Evolutionary conservation across 257 asterid species (phyloP), one percentile per base, ranked within the genome.

Genomic region (Rauvolfia tetraphylla): DNA sequence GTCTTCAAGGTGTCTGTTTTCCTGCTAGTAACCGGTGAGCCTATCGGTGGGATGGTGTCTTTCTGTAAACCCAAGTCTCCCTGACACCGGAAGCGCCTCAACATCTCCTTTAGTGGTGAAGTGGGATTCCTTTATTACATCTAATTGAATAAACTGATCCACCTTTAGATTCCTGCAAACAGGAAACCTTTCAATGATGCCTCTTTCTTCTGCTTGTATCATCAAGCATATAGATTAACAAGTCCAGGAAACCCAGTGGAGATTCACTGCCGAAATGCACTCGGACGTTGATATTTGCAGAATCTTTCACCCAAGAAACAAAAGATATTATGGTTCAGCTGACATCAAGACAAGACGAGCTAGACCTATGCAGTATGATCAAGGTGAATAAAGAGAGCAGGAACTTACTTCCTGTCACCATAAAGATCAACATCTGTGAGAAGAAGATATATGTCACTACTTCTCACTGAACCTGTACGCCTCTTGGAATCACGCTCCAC

Each of bases 401-500:
- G 2, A 13, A 68, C 68, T 68, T 68, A 76, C 79, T 67, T 76
- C 53, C 79, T 67, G 58, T 76, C 51, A 27, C 69, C 54, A 53
- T 36, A 76, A 23, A 76, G 75, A 49, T 76, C 59, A 17, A n/a
- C 49, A 48, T 76, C 44, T 76, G 56, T 62, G 5, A 76, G 49
- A 69, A 76, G 75, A 68, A 23, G 75, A 68, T 53, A 18, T n/a
- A 76, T 12, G n/a, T 76, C 75, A 67, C 39, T 53, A n/a, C 74
- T 54, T 76, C 75, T 76, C 34, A 76, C 58, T 38, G 75, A 67
- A 36, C 69, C 79, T 15, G 68, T 68, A 29, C 67, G 68, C 74
- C 38, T 67, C 22, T 53, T 46, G 0, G 79, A n/a, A 8, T 76
- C 69, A n/a, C 68, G 54, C 23, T 76, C 79, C 53, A 67, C 53